Evolutionary conservation across 2,329 filamentous ascomycete genomes (phyloP).

Genomic region (Podosphaera xanthii): DNA sequence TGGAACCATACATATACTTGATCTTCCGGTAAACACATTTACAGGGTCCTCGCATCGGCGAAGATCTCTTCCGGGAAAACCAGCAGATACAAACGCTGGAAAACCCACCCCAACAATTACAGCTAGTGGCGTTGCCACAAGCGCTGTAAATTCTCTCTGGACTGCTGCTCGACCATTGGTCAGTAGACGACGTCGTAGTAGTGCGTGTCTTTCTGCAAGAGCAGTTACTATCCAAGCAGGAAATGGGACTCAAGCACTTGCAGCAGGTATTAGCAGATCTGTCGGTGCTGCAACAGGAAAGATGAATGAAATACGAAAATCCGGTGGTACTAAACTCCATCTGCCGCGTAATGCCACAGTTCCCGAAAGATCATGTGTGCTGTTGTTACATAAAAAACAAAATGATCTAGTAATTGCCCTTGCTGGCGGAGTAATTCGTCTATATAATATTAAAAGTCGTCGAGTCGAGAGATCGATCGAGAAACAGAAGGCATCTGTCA

Average conservation of each 20-base stretch:
- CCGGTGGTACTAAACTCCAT: constrained; percentile 50
- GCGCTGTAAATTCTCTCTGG: constrained; percentile 15
- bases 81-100: constrained; percentile 3
- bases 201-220: constrained; percentile 13
- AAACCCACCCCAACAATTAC: constrained; percentile 27
- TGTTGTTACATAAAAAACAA: constrained; percentile 40
- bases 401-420: constrained; percentile 41
- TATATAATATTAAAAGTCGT: constrained; percentile 25
- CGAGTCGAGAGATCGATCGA: constrained; percentile 29
- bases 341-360: constrained; percentile 32
- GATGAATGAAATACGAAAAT: constrained; percentile 49
- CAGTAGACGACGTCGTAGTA: constrained; percentile 14
- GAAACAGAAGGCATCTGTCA: constrained; percentile 29
- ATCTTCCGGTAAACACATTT: constrained; percentile 62
- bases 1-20: constrained; percentile 83
- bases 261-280: constrained; percentile 50
- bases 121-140: constrained; percentile 15
- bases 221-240: constrained; percentile 27
- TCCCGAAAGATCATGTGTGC: constrained; percentile 35
- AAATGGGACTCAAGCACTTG: constrained; percentile 50
- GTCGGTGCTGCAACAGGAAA: constrained; percentile 46
- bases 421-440: constrained; percentile 40
- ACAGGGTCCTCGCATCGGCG: constrained; percentile 61
- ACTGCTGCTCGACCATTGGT: constrained; percentile 15
- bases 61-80: constrained; percentile 7